Conservation (phyloP, 257 asterid genomes). For the Perilla frutescens region DNA sequence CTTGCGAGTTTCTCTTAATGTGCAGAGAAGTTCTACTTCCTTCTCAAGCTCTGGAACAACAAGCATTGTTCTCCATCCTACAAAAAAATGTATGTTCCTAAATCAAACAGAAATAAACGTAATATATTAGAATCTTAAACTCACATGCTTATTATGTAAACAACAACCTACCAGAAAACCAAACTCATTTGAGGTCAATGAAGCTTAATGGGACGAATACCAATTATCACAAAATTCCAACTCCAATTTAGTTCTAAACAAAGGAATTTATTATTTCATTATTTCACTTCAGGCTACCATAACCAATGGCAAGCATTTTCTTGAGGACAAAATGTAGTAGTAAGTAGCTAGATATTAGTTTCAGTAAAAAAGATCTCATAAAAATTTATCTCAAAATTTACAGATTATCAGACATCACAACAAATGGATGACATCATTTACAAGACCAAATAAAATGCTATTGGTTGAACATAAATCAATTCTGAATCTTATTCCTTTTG, state of each 20-base stretch:
- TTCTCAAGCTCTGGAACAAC: conserved; percentile 99
- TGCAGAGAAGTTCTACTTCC: conserved; percentile 86
- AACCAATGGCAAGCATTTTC: conserved; percentile 18
- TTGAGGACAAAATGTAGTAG: conserved; percentile 2
- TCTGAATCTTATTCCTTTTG: conserved; percentile 1
- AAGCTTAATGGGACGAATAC: conserved; percentile 20
- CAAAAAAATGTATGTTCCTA: conserved; percentile 29
- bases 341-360: conserved; percentile 12
- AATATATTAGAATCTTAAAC: conserved; percentile 23
- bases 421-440: conserved; percentile 1
- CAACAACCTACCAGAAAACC: conserved; percentile 21
- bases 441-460: conserved; percentile 15
- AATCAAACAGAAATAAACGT: conserved; percentile 35
- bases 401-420: conserved; percentile 18
- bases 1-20: conserved; percentile 75
- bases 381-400: conserved; percentile 9
- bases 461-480: background rate
- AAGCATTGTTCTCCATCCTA: conserved; percentile 99
- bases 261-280: background rate
- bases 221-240: background rate
- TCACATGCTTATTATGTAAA: conserved; percentile 19
- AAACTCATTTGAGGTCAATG: conserved; percentile 26
- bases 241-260: conserved; percentile 14
- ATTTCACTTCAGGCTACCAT: conserved; percentile 7
- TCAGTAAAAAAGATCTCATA: background rate